Conservation (phyloP, 805 yeast species). For the Myxozyma sirexii region DNA sequence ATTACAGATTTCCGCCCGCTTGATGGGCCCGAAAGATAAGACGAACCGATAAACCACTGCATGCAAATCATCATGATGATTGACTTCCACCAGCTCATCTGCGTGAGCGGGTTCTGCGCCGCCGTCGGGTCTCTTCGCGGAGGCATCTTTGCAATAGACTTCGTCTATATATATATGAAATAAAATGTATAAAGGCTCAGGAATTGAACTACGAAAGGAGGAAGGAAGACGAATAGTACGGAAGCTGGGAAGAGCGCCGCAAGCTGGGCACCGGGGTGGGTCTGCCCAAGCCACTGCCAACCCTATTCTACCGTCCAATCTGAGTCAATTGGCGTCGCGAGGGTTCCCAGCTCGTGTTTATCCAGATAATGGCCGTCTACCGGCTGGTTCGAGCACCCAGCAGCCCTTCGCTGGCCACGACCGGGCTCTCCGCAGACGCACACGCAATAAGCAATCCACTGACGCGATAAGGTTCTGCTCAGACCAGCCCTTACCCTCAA, state of each 20-base stretch:
- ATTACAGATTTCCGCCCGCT: too few species aligned
- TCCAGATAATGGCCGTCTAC: too few species aligned
- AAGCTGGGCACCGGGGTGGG: conserved; percentile 3
- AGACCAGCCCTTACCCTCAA: background rate
- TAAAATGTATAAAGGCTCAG: too few species aligned
- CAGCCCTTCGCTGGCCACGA: too few species aligned
- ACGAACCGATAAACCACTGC: conserved; percentile 24
- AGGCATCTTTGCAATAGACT: conserved; percentile 1
- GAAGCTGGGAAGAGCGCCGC: background rate
- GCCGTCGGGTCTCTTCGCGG: conserved; percentile 12
- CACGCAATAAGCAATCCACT: background rate
- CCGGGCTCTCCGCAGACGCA: too few species aligned
- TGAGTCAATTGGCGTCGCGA: too few species aligned
- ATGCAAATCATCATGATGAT: conserved; percentile 22
- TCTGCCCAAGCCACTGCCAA: background rate
- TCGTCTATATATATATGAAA: too few species aligned
- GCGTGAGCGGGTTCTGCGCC: conserved; percentile 10
- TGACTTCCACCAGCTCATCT: conserved; percentile 27
- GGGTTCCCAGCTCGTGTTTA: too few species aligned
- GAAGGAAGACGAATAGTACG: too few species aligned
- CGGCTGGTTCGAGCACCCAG: too few species aligned
- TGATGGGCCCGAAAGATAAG: too few species aligned
- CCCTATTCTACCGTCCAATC: background rate
- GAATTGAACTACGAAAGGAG: too few species aligned
- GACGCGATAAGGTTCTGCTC: conserved; percentile 1